phyloP scores from a whole-genome alignment of 176 grass and related monocot genomes.

The Aegilops tauschii region DNA sequence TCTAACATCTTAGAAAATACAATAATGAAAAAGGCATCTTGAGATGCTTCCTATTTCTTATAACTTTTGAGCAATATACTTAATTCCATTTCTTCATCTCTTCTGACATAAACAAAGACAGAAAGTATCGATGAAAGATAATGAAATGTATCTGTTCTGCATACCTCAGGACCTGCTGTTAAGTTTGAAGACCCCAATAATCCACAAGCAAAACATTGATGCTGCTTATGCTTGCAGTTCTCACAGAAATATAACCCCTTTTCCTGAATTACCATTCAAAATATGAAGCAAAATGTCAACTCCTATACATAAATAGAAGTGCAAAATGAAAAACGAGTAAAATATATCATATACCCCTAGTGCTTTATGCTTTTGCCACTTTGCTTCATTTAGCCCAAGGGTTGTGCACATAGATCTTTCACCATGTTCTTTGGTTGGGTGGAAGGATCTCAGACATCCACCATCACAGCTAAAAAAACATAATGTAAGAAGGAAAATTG shows the following conservation, averaged over 20 bases:
- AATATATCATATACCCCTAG: constrained; percentile 39
- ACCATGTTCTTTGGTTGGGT: constrained; percentile 37
- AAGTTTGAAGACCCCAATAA: constrained; percentile 51
- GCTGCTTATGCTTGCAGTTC: constrained; percentile 19
- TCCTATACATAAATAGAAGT: constrained; percentile 20
- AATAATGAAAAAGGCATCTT: not conserved
- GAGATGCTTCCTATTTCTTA: not conserved
- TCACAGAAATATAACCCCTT: constrained; percentile 32
- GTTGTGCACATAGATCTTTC: constrained; percentile 28
- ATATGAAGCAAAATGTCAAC: constrained; percentile 15
- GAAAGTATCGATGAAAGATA: not conserved
- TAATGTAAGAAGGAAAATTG: constrained; percentile 28
- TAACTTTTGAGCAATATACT: not conserved
- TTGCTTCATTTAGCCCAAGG: constrained; percentile 36
- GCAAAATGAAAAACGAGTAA: not conserved
- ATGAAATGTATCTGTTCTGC: not conserved
- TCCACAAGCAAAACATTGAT: constrained; percentile 68
- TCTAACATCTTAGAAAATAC: constrained; percentile 1
- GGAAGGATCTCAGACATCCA: constrained; percentile 56
- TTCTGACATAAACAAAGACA: not conserved
- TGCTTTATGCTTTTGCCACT: not conserved
- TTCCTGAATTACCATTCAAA: constrained; percentile 28
- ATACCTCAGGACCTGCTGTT: constrained; percentile 36
- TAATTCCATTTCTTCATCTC: not conserved
- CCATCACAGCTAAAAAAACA: constrained; percentile 54